Conservation (phyloP, 495 filamentous ascomycete species). For the Penicillium atrosanguineum region DNA sequence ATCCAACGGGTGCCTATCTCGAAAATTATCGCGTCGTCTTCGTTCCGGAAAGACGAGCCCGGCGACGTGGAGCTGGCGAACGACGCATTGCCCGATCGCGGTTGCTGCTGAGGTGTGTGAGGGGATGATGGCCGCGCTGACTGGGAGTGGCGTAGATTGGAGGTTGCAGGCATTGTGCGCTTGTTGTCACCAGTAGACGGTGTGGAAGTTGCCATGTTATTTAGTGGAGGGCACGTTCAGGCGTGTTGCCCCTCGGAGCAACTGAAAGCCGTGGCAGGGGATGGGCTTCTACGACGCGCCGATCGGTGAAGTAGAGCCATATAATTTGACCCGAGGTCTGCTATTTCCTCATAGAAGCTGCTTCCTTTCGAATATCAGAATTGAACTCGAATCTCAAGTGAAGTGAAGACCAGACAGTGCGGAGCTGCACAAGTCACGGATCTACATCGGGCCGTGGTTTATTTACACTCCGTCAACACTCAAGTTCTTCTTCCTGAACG, state of each 20-base stretch:
- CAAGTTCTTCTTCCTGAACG: slow-evolving; percentile 8
- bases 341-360: background rate
- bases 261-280: slow-evolving; percentile 5
- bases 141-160: slow-evolving; percentile 34
- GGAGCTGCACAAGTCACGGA: slow-evolving; percentile 27
- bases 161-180: slow-evolving; percentile 17
- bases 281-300: slow-evolving; percentile 9
- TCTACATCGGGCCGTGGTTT: slow-evolving; percentile 45
- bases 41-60: slow-evolving; percentile 65
- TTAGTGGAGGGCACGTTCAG: slow-evolving; percentile 3
- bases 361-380: background rate
- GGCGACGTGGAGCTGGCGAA: slow-evolving; percentile 69
- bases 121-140: slow-evolving; percentile 31
- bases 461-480: slow-evolving; percentile 32
- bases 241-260: slow-evolving; percentile 17
- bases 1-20: slow-evolving; percentile 80
- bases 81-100: slow-evolving; percentile 39
- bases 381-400: background rate
- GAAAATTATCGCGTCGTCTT: slow-evolving; percentile 81
- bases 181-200: slow-evolving; percentile 12
- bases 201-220: slow-evolving; percentile 13
- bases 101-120: slow-evolving; percentile 37
- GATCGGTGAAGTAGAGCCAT: slow-evolving; percentile 11
- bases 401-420: background rate
- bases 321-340: background rate